Evolutionary conservation across 768 basidiomycete species (phyloP).

Genomic region (Botryobasidium botryosum): DNA sequence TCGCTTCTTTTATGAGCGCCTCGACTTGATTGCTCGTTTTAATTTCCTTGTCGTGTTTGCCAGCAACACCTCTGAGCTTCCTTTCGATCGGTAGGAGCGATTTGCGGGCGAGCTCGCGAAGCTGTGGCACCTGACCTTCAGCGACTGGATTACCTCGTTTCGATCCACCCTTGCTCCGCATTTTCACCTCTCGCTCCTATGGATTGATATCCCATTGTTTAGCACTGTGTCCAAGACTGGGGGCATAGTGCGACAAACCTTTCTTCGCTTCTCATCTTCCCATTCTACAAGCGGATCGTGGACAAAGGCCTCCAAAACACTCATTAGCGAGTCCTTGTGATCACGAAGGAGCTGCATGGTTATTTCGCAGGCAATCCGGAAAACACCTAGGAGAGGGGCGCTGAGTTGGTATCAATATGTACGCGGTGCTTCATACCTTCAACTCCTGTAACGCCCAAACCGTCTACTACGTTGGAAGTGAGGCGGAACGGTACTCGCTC

Average conservation of each 20-base stretch:
- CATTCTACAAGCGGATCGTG: constrained; percentile 96
- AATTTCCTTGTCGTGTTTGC: constrained; percentile 32
- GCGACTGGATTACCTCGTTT: background rate
- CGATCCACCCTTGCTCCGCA: too few species aligned
- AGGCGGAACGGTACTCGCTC: constrained; percentile 90
- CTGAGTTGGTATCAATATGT: background rate
- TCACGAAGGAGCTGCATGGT: constrained; percentile 72
- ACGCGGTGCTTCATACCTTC: constrained; percentile 42
- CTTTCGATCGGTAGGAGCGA: constrained; percentile 68
- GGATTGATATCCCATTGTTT: too few species aligned
- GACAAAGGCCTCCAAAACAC: constrained; percentile 87
- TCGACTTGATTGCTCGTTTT: constrained; percentile 83
- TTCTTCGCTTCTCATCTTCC: constrained; percentile 64
- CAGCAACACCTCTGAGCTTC: constrained; percentile 38
- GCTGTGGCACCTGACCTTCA: constrained; percentile 18
- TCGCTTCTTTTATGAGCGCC: constrained; percentile 79
- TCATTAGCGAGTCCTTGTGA: constrained; percentile 88
- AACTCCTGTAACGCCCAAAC: constrained; percentile 79
- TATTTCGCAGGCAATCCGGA: constrained; percentile 80
- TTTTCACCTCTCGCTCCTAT: background rate
- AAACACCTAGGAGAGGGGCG: constrained; percentile 48
- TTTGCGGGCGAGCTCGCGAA: constrained; percentile 50
- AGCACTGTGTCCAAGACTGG: too few species aligned
- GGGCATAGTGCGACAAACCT: constrained; percentile 29
- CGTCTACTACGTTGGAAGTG: constrained; percentile 85